Base-by-base conservation (phyloP, 164 flowering plant genomes). In the Litsea cubeba region DNA sequence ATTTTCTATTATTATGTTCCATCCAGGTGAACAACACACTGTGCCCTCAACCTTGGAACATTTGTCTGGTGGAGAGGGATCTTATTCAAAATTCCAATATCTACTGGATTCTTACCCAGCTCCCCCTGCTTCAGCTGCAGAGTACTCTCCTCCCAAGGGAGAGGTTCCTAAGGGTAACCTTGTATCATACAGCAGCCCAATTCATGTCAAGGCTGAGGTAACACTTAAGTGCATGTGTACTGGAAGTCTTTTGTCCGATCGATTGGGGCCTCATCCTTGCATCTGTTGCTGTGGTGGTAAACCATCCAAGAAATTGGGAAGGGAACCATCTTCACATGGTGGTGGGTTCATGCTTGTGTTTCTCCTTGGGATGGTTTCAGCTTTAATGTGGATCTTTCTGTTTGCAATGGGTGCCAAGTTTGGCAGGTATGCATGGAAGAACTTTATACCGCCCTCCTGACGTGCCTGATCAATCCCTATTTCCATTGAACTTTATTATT, bases 101-200 rank as follows among this genome's bases (percentile, higher is more conserved):
- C 60, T 79, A 54, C 72, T 83, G 76, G 80, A 58, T 76, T 81
- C 77, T 23, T 74, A 79, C 68, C 82, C 80, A 5, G 73, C 75
- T 68, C 74, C 49, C 65, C 79, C 85, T 58, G 85, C 85, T 65
- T 79, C 74, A 46, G 82, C 80, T 50, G 83, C 86, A 60, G 82
- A 81, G 80, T 72, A 71, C 28, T 75, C 78, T 28, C 67, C 65
- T 70, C 46, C 24, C 23, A 30, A 28, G 7, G 71, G 57, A 58
- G 68, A 70, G 64, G 69, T 32, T 66, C 67, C 66, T 51, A 70
- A 65, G 28, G 72, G 72, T 58, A 49, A 50, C 64, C 57, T 69
- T 23, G 69, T 72, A 72, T 32, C 69, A 65, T 58, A 58, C 69
- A 69, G 73, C 30, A 73, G 76, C 73, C 72, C 84, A 79, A 76